Conservation (phyloP, 768 basidiomycete genomes). For the Boletus speciosus region DNA sequence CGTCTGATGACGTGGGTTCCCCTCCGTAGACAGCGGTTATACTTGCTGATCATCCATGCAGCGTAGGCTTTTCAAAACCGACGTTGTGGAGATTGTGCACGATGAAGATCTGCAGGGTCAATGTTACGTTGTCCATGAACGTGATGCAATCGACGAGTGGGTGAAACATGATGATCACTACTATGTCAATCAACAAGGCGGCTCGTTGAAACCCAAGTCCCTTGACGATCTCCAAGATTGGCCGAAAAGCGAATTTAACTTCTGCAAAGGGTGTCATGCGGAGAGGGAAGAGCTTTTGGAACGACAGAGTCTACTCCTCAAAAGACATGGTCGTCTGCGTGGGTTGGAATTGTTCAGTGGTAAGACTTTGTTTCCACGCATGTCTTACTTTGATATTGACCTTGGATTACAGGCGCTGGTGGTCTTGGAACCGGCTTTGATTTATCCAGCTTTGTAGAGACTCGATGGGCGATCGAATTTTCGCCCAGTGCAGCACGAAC, state of each 20-base stretch:
- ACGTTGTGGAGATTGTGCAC: constrained; percentile 23
- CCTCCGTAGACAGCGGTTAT: not conserved
- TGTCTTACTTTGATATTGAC: not conserved
- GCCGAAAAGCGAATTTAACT: constrained; percentile 27
- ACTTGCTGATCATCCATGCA: constrained; percentile 14
- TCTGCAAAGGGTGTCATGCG: constrained; percentile 40
- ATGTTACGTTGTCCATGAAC: constrained; percentile 46
- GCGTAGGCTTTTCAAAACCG: constrained; percentile 42
- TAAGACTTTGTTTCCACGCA: constrained; percentile 25
- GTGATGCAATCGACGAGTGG: constrained; percentile 37
- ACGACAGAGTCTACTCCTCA: constrained; percentile 29
- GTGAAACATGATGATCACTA: constrained; percentile 56
- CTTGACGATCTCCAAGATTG: constrained; percentile 24
- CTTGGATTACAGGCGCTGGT: constrained; percentile 54
- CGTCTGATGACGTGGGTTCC: constrained; percentile 42
- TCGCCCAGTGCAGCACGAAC: constrained; percentile 61
- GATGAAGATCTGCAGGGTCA: constrained; percentile 48
- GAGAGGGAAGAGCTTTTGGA: constrained; percentile 32
- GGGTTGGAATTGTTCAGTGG: constrained; percentile 71
- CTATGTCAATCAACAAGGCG: constrained; percentile 41
- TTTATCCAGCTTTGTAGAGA: constrained; percentile 57
- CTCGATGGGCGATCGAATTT: constrained; percentile 67
- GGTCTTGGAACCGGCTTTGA: constrained; percentile 69
- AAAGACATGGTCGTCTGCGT: constrained; percentile 43
- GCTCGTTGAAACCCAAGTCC: constrained; percentile 16